Evolutionary conservation across 2,329 filamentous ascomycete species (phyloP).

Genomic region (Davidsoniella neocaledoniae): DNA sequence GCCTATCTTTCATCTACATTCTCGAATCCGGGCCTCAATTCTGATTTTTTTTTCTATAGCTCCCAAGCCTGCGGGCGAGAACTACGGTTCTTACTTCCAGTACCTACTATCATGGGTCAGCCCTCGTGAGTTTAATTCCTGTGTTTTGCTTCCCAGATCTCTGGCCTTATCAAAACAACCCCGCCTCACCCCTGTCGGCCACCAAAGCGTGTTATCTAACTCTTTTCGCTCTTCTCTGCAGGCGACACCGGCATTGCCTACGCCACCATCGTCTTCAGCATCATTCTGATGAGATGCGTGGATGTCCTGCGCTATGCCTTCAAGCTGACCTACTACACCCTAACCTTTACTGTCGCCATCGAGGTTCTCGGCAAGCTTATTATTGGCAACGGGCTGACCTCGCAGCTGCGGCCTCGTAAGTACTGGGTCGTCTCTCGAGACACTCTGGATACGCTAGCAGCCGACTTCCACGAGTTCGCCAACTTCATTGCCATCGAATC

Average conservation of each 20-base stretch:
- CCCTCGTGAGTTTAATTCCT: slow-evolving; percentile 33
- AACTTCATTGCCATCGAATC: slow-evolving; percentile 58
- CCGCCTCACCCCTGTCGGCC: slow-evolving; percentile 11
- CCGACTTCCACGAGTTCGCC: slow-evolving; percentile 49
- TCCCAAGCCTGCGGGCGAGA: slow-evolving; percentile 28
- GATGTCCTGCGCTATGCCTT: slow-evolving; percentile 48
- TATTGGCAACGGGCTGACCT: slow-evolving; percentile 43
- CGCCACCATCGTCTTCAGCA: slow-evolving; percentile 36
- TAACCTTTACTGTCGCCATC: slow-evolving; percentile 42
- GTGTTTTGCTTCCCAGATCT: background rate
- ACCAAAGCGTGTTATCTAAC: background rate
- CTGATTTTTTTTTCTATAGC: slow-evolving; percentile 4
- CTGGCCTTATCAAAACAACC: background rate
- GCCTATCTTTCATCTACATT: background rate
- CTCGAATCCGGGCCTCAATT: background rate
- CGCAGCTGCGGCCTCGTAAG: slow-evolving; percentile 47
- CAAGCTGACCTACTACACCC: slow-evolving; percentile 46
- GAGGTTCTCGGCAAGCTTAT: slow-evolving; percentile 45
- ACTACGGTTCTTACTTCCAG: slow-evolving; percentile 56
- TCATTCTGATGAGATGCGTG: slow-evolving; percentile 48
- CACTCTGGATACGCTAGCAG: slow-evolving; percentile 42
- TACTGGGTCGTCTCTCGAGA: slow-evolving; percentile 51
- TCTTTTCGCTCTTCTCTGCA: slow-evolving; percentile 17
- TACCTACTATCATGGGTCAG: slow-evolving; percentile 55
- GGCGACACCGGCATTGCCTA: slow-evolving; percentile 51